A percentile compares a stretch with the other conserved stretches of the same genome.
phyloP scores from a whole-genome alignment of 164 flowering plant species.

The Vitis riparia region DNA sequence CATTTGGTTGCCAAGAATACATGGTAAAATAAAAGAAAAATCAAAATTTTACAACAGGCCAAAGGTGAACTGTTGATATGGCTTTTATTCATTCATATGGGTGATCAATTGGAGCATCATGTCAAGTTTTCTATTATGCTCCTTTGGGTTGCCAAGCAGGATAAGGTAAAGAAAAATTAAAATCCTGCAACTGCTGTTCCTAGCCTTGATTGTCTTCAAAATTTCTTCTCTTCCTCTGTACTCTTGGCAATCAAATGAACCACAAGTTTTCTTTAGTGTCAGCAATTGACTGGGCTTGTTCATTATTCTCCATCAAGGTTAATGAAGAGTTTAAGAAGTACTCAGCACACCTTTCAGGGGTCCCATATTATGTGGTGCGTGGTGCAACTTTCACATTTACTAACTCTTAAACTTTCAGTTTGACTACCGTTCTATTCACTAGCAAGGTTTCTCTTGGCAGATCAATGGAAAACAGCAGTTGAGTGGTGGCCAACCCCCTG shows the following conservation, averaged over 20 bases:
- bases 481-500: conserved; percentile 90
- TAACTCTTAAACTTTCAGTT: background rate
- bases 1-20: background rate
- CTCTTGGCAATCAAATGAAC: no score
- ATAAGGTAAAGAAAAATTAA: background rate
- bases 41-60: background rate
- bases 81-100: background rate
- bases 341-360: conserved; percentile 60
- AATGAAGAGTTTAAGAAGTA: conserved; percentile 61
- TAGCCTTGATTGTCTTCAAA: no score
- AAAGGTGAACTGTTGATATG: background rate
- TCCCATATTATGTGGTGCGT: conserved; percentile 79
- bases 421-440: background rate
- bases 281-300: conserved; percentile 10
- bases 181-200: no score
- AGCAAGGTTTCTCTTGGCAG: conserved; percentile 31
- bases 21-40: background rate
- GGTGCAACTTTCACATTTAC: background rate
- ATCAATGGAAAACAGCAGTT: conserved; percentile 70
- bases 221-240: background rate
- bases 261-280: background rate
- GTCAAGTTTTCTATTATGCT: background rate
- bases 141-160: background rate
- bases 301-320: conserved; percentile 43
- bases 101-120: background rate